Conservation (phyloP, 1,284 basidiomycete genomes). For the Apiotrichum laibachii region DNA sequence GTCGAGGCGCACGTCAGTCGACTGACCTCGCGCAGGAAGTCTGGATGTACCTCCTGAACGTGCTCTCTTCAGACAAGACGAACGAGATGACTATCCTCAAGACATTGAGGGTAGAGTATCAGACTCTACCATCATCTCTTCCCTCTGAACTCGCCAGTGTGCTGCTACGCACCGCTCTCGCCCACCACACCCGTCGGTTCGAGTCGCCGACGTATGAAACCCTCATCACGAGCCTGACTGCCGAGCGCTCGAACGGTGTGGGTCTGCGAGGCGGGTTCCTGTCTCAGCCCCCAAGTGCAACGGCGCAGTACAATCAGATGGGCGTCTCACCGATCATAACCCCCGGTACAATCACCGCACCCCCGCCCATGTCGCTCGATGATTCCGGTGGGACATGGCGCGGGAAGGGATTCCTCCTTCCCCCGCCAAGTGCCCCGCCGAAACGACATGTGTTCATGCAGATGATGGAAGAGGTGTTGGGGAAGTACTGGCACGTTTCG, state of each 20-base stretch:
- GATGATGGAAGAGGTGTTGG: conserved; percentile 43
- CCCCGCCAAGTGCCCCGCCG: conserved; percentile 37
- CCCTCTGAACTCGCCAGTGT: conserved; percentile 35
- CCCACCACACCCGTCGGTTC: conserved; percentile 47
- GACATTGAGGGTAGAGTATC: conserved; percentile 34
- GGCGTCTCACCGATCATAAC: background rate
- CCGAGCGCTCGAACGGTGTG: conserved; percentile 22
- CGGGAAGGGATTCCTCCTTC: conserved; percentile 30
- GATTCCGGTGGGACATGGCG: conserved; percentile 13
- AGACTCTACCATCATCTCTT: conserved; percentile 29
- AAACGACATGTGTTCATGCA: conserved; percentile 37
- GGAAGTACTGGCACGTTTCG: conserved; percentile 40
- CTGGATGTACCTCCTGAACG: conserved; percentile 51
- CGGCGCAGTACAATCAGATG: background rate
- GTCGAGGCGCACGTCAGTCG: background rate
- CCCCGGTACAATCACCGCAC: background rate
- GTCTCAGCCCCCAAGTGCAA: too few species aligned
- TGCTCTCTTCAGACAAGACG: conserved; percentile 46
- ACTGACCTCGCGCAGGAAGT: conserved; percentile 36
- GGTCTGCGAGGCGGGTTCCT: background rate
- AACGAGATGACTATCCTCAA: conserved; percentile 44
- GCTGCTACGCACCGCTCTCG: conserved; percentile 38
- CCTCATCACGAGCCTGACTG: conserved; percentile 44
- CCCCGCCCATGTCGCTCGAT: conserved; percentile 17
- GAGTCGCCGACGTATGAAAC: conserved; percentile 46